Percentiles rank a stretch among this genome's conserved stretches.
Conservation (phyloP, 2,329 filamentous ascomycete species). For the Neodidymelliopsis sp. region DNA sequence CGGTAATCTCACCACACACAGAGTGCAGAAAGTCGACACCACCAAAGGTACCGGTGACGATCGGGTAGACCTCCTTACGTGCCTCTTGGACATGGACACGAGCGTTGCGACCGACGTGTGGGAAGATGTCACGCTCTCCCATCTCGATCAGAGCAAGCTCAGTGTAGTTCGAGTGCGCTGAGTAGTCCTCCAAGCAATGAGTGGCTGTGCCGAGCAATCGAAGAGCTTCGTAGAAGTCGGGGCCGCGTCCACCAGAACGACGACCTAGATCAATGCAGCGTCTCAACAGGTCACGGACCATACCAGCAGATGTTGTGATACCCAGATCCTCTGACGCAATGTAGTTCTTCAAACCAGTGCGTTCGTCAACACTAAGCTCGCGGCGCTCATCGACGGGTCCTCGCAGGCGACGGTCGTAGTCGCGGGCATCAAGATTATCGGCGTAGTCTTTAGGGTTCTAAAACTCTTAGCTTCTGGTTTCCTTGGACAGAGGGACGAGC, state of each 20-base stretch:
- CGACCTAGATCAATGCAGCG: conserved; percentile 82
- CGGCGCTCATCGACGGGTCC: conserved; percentile 79
- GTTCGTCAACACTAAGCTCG: conserved; percentile 79
- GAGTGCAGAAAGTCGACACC: conserved; percentile 94
- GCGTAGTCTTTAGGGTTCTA: conserved; percentile 69
- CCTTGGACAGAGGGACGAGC: not conserved
- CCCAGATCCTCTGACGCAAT: conserved; percentile 82
- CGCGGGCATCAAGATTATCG: conserved; percentile 83
- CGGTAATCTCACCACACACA: conserved; percentile 78
- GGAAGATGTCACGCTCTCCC: conserved; percentile 81
- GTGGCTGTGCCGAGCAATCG: conserved; percentile 85
- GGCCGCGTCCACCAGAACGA: conserved; percentile 73
- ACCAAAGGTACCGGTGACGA: conserved; percentile 91
- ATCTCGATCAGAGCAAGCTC: conserved; percentile 89
- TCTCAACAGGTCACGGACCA: conserved; percentile 77
- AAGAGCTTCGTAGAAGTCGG: conserved; percentile 86
- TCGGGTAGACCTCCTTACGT: conserved; percentile 73
- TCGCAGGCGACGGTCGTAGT: conserved; percentile 82
- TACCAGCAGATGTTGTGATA: conserved; percentile 82
- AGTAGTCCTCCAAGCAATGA: conserved; percentile 89
- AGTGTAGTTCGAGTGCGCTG: conserved; percentile 91
- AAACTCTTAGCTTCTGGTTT: conserved; percentile 11
- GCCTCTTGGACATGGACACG: conserved; percentile 73
- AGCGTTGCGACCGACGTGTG: conserved; percentile 83
- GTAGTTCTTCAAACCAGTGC: conserved; percentile 81